These are phyloP conservation scores for Microsporum audouinii DNA, from an alignment of 2,329 filamentous ascomycete genomes.

Conservation along the genomic window DNA sequence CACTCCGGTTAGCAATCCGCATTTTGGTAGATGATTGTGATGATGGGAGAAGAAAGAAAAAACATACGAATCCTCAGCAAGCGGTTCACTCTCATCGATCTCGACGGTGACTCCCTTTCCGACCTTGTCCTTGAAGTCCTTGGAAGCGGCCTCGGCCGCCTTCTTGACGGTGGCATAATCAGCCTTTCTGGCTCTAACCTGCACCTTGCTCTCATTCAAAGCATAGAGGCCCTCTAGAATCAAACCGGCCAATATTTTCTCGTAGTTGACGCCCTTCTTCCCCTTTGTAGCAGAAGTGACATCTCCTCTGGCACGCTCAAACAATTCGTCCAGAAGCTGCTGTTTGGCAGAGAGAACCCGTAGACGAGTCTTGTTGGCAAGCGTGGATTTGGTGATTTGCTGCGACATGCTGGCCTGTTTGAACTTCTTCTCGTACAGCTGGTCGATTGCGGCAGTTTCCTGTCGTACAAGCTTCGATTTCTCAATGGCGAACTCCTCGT, in stretches of 20 bases:
- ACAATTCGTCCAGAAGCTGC: constrained; percentile 81
- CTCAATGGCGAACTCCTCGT: constrained; percentile 98
- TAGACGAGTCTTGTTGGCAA: constrained; percentile 91
- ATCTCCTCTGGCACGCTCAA: constrained; percentile 65
- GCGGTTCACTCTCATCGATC: constrained; percentile 65
- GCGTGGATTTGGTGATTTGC: constrained; percentile 93
- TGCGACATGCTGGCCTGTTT: constrained; percentile 97
- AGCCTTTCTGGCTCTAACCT: constrained; percentile 64
- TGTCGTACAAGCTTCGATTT: constrained; percentile 97
- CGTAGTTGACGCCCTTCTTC: constrained; percentile 59
- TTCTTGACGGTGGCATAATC: constrained; percentile 66
- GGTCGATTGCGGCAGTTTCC: constrained; percentile 87
- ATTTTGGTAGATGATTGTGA: background rate
- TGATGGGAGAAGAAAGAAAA: background rate
- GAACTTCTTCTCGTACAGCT: constrained; percentile 94
- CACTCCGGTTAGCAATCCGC: background rate
- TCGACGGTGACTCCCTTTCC: constrained; percentile 57
- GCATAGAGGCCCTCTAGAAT: constrained; percentile 85
- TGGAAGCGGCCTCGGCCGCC: constrained; percentile 62
- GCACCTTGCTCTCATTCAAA: constrained; percentile 66
- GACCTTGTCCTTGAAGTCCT: constrained; percentile 72
- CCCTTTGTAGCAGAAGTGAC: constrained; percentile 48
- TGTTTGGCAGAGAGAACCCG: constrained; percentile 78
- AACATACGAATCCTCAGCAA: constrained; percentile 74
- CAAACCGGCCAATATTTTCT: constrained; percentile 62